These are phyloP conservation scores for Trichoderma parareesei DNA, from an alignment of 495 filamentous ascomycete species.

Conservation along the genomic window DNA sequence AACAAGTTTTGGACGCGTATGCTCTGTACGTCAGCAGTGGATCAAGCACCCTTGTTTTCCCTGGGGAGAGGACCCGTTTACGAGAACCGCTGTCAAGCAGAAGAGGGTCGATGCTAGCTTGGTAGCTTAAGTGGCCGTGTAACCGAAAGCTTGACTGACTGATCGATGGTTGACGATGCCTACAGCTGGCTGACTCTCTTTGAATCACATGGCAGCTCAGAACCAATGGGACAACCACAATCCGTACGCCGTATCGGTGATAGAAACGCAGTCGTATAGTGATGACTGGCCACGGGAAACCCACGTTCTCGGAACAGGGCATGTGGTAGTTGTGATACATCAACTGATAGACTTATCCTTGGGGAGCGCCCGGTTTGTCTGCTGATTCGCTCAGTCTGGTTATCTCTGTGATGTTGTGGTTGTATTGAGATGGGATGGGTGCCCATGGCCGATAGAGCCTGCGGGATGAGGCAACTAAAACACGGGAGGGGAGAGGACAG, in stretches of 20 bases:
- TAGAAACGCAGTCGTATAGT: neutral
- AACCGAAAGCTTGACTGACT: constrained; percentile 2
- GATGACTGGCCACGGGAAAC: neutral
- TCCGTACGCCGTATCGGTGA: neutral
- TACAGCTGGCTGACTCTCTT: neutral
- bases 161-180: neutral
- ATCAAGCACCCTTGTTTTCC: neutral
- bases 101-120: constrained; percentile 3
- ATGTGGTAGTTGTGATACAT: neutral
- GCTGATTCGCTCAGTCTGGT: neutral
- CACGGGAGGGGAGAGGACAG: neutral
- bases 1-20: neutral
- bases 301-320: neutral
- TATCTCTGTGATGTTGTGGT: neutral
- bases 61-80: neutral
- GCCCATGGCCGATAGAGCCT: neutral
- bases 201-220: constrained; percentile 3
- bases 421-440: neutral
- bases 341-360: neutral
- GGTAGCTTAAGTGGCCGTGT: constrained; percentile 7
- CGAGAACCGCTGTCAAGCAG: neutral
- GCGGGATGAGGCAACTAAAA: neutral
- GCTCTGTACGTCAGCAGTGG: constrained; percentile 9
- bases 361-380: neutral
- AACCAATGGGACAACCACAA: neutral